Conservation (phyloP, 2,329 filamentous ascomycete genomes). For the Aspergillus pseudoviridinutans region DNA sequence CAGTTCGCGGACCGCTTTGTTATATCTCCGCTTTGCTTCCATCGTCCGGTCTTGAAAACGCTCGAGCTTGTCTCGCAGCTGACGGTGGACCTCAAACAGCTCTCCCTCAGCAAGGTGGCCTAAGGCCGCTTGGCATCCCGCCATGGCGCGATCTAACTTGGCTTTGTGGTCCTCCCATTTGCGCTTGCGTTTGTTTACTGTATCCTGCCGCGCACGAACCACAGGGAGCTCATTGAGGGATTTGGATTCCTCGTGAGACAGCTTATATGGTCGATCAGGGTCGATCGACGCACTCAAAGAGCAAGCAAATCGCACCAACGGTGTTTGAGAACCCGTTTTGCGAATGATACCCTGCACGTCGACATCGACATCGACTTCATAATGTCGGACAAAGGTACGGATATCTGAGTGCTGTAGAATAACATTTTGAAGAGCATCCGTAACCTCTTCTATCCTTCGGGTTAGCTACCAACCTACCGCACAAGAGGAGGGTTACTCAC, state of each 20-base stretch:
- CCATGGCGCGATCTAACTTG: too few species aligned
- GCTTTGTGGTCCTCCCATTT: too few species aligned
- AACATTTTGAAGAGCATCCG: constrained; percentile 19
- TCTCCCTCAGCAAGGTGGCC: too few species aligned
- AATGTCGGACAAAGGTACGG: constrained; percentile 12
- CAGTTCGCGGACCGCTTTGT: constrained; percentile 2
- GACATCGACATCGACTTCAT: constrained; percentile 12
- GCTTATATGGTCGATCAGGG: constrained; percentile 6
- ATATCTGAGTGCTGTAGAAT: constrained; percentile 18
- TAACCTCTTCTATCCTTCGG: constrained; percentile 23
- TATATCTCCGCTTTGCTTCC: constrained; percentile 5
- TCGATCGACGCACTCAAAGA: constrained; percentile 13
- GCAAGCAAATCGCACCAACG: constrained; percentile 10
- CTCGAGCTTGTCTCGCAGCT: too few species aligned
- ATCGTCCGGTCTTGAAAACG: too few species aligned
- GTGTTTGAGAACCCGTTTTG: constrained; percentile 9
- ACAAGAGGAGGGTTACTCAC: too few species aligned
- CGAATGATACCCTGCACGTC: constrained; percentile 12
- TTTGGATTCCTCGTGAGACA: too few species aligned
- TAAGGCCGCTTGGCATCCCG: too few species aligned
- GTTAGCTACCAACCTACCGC: too few species aligned
- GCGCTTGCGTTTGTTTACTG: too few species aligned
- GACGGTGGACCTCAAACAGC: too few species aligned
- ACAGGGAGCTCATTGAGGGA: too few species aligned
- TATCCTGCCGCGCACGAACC: constrained; percentile 9